phyloP scores from a whole-genome alignment of 1,139 yeast genomes.

The Yamadazyma sp. region DNA sequence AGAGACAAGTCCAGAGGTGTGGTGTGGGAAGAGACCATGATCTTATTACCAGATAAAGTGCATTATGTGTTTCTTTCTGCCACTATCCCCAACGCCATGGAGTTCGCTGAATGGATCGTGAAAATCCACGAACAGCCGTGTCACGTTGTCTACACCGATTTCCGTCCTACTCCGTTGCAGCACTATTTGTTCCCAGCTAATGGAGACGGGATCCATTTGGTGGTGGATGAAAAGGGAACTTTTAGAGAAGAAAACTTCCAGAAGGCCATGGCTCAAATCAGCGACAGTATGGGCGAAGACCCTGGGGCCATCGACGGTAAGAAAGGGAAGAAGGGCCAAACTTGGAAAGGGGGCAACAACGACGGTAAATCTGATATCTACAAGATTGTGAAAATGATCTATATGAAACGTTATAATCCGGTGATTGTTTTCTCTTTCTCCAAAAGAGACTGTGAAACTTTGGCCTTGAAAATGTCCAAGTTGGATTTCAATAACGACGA shows the following conservation, averaged over 20 bases:
- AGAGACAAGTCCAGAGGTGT: conserved; percentile 97
- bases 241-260: conserved; percentile 98
- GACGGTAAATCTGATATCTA: conserved; percentile 89
- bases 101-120: conserved; percentile 98
- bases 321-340: conserved; percentile 76
- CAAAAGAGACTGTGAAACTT: conserved; percentile 92
- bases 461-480: conserved; percentile 93
- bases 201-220: conserved; percentile 95
- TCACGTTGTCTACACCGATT: conserved; percentile 97
- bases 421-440: conserved; percentile 97
- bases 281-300: conserved; percentile 82
- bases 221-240: conserved; percentile 94
- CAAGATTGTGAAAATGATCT: conserved; percentile 96
- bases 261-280: conserved; percentile 94
- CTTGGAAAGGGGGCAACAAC: conserved; percentile 86
- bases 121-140: conserved; percentile 94
- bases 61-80: conserved; percentile 88
- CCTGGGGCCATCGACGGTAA: conserved; percentile 57
- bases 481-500: conserved; percentile 90
- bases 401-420: conserved; percentile 93
- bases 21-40: conserved; percentile 99
- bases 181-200: conserved; percentile 96
- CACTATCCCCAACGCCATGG: conserved; percentile 97
- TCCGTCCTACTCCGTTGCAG: conserved; percentile 97
- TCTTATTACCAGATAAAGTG: conserved; percentile 92